Evolutionary conservation across 805 yeast species (phyloP), one percentile per base, ranked within the genome.

Genomic region (Monosporozyma unispora): DNA sequence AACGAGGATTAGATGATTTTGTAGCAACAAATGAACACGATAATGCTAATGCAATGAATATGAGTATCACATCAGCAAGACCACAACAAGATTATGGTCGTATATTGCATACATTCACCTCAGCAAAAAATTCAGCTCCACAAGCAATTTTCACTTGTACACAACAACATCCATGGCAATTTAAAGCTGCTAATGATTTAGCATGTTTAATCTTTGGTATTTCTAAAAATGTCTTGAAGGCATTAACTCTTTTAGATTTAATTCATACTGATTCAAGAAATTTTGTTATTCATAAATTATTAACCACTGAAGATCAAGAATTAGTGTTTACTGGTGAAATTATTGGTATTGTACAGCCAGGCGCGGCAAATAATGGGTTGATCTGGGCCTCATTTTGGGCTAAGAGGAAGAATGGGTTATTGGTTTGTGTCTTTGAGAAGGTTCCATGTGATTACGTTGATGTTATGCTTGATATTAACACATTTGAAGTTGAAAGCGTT

Each of bases 351-450:
- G 72, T 78, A 39, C 76, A 87, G 56, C 80, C 82, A 12, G 84
- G 85, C 16, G 76, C 75, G 45, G 48, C 53, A 10, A 50, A 47
- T 22, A 53, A 49, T 18, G 46, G 45, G 10, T 70, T 77, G 51
- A 85, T 90, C 0, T 82, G 95, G 85, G 89, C 96, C 10, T 85
- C 96, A 0, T 66, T 90, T 49, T 91, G 96, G 96, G 95, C 93
- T 0, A 89, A 89, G 58, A 72, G 80, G 51, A 80, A 82, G 55
- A 82, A 82, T 3, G 78, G 78, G 42, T 66, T 86, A 49, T 75
- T 89, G 48, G 83, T 88, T 46, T 82, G 93, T 70, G 87, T 87
- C 70, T 82, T 90, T 61, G 96, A 89, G 60, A 93, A 87, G 61
- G 87, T 89, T 27, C 86, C 81, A 2, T 79, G 84, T 60, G 81